Percentiles rank a stretch among this genome's conserved stretches.
Conservation (phyloP, 306 rosid species). For the Dicorynia guianensis region DNA sequence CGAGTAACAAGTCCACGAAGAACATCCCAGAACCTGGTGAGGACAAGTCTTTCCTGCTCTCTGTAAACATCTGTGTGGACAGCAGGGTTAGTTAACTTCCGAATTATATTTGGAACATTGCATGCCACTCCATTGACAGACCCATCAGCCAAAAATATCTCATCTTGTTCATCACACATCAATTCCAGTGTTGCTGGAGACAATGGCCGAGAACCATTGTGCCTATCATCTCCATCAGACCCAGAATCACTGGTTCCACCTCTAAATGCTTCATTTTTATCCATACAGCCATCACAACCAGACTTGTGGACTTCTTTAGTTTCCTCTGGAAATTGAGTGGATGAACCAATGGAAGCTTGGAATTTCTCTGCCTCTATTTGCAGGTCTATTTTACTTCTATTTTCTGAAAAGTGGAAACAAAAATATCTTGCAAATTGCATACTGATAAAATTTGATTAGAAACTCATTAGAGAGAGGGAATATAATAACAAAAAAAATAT, state of each 20-base stretch:
- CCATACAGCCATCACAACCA: constrained; percentile 35
- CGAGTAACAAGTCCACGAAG: constrained; percentile 61
- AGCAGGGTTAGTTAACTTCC: constrained; percentile 50
- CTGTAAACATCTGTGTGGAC: constrained; percentile 50
- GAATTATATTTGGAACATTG: constrained; percentile 44
- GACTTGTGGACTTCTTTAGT: constrained; percentile 44
- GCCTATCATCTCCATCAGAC: constrained; percentile 48
- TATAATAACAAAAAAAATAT: background rate
- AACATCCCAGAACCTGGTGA: constrained; percentile 65
- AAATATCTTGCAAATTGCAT: constrained; percentile 24
- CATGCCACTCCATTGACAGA: constrained; percentile 44
- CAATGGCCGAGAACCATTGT: constrained; percentile 51
- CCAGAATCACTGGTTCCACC: constrained; percentile 44
- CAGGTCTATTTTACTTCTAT: constrained; percentile 29
- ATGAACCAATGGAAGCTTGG: constrained; percentile 47
- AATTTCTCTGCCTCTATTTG: constrained; percentile 34
- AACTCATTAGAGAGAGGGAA: constrained; percentile 23
- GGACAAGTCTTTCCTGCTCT: constrained; percentile 71
- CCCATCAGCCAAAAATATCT: constrained; percentile 50
- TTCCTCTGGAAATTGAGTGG: constrained; percentile 47
- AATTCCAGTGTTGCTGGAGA: constrained; percentile 79
- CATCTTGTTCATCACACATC: constrained; percentile 81
- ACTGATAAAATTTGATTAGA: constrained; percentile 2
- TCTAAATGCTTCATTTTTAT: constrained; percentile 43
- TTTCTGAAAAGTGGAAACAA: constrained; percentile 53